Percentiles rank a stretch among this genome's conserved stretches.
Evolutionary conservation across 83 land plant species (phyloP).

Genomic region (Isoetes engelmannii): DNA sequence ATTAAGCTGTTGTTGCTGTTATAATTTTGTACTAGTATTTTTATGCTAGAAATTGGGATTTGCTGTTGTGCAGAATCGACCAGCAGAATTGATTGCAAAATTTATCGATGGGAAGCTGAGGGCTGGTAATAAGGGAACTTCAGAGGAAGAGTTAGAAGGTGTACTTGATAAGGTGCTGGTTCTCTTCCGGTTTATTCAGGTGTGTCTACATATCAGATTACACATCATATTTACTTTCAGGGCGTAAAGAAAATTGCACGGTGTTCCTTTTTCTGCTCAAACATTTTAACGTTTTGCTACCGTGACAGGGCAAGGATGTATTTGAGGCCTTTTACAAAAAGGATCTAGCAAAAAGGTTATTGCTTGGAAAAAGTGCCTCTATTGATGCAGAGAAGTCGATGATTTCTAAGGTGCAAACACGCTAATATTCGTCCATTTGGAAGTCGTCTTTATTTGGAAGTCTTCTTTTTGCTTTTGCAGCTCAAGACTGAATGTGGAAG

Average conservation of each 20-base stretch:
- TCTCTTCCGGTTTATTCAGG: constrained; percentile 95
- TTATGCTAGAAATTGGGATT: no score
- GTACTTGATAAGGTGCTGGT: constrained; percentile 91
- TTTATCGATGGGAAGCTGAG: constrained; percentile 98
- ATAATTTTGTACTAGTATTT: no score
- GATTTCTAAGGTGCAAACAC: constrained; percentile 74
- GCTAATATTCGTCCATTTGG: background rate
- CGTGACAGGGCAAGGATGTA: constrained; percentile 86
- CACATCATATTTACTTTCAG: no score
- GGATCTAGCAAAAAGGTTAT: constrained; percentile 91
- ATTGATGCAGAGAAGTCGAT: constrained; percentile 99
- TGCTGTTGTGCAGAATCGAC: constrained; percentile 62
- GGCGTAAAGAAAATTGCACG: no score
- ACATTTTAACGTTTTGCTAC: background rate
- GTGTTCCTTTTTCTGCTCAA: no score
- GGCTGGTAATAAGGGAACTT: constrained; percentile 98
- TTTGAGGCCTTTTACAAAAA: constrained; percentile 99
- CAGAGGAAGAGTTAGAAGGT: constrained; percentile 97
- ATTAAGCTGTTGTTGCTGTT: no score
- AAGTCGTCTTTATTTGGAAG: background rate
- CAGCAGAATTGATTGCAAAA: constrained; percentile 98
- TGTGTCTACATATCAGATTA: constrained; percentile 13
- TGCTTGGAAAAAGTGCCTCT: constrained; percentile 96
- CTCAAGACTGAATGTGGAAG: constrained; percentile 99
- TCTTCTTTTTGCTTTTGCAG: constrained; percentile 38